Percentiles rank a stretch among this genome's conserved stretches.
Evolutionary conservation across 805 yeast genomes (phyloP).

Genomic region (Maudiozyma pseudohumilis): DNA sequence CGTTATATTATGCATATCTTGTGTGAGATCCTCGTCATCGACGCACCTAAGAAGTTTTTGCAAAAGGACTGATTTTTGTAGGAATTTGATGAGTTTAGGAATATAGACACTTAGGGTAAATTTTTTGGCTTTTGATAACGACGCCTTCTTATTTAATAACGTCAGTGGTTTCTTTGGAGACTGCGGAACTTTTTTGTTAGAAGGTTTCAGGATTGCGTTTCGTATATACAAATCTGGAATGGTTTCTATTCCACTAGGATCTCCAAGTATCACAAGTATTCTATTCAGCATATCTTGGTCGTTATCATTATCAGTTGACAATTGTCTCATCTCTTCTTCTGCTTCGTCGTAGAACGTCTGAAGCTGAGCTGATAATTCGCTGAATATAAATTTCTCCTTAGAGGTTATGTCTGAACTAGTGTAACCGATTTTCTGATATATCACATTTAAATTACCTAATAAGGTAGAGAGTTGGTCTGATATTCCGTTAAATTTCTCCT

Average conservation of each 20-base stretch:
- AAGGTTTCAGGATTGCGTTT: constrained; percentile 25
- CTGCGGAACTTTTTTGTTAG: constrained; percentile 17
- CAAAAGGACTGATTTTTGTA: constrained; percentile 16
- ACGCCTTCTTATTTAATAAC: constrained; percentile 27
- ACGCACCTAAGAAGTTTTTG: constrained; percentile 10
- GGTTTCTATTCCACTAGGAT: constrained; percentile 31
- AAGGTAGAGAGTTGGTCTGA: constrained; percentile 25
- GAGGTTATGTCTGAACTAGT: constrained; percentile 38
- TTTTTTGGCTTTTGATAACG: constrained; percentile 25
- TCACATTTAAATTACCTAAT: constrained; percentile 34
- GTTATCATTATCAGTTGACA: constrained; percentile 23
- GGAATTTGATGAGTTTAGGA: constrained; percentile 20
- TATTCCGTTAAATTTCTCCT: constrained; percentile 25
- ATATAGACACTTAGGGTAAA: constrained; percentile 27
- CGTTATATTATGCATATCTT: constrained; percentile 4
- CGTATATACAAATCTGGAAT: constrained; percentile 35
- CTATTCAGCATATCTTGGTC: constrained; percentile 23
- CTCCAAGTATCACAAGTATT: constrained; percentile 28
- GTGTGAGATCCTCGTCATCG: constrained; percentile 4
- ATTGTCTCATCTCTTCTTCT: constrained; percentile 27
- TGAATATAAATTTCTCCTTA: constrained; percentile 43
- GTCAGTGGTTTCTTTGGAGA: constrained; percentile 30
- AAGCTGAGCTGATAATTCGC: constrained; percentile 40
- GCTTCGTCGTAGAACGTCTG: constrained; percentile 33
- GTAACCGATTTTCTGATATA: constrained; percentile 47